A percentile compares a stretch with the other conserved stretches of the same genome.
phyloP scores from a whole-genome alignment of 179 eudicot species.

The Amaranthus tricolor region DNA sequence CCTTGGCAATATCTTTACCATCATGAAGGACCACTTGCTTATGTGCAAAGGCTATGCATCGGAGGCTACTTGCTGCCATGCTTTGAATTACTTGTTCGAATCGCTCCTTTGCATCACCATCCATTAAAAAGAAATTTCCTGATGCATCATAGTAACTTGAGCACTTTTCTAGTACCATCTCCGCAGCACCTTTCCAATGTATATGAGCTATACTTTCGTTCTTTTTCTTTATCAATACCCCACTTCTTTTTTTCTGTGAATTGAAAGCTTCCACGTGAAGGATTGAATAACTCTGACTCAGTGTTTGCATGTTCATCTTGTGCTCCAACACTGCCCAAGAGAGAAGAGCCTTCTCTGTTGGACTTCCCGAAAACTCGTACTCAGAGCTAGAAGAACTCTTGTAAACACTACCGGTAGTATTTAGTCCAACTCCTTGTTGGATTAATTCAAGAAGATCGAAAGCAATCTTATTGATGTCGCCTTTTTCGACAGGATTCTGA shows the following conservation, averaged over 20 bases:
- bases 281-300: conserved; percentile 29
- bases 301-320: conserved; percentile 36
- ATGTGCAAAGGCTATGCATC: conserved; percentile 62
- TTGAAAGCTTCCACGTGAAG: conserved; percentile 51
- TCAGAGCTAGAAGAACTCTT: conserved; percentile 9
- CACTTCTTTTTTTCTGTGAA: conserved; percentile 59
- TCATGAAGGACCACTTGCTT: conserved; percentile 30
- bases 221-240: conserved; percentile 37
- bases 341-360: conserved; percentile 35
- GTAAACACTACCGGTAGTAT: conserved; percentile 31
- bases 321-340: conserved; percentile 49
- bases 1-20: background rate
- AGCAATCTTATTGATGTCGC: background rate
- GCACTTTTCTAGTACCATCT: conserved; percentile 52
- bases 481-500: background rate
- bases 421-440: conserved; percentile 19
- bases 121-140: conserved; percentile 30
- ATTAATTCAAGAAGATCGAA: conserved; percentile 3
- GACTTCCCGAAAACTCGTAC: conserved; percentile 31
- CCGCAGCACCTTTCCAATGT: conserved; percentile 73
- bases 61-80: conserved; percentile 57
- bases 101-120: conserved; percentile 21
- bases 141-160: conserved; percentile 37
- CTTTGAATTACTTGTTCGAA: conserved; percentile 38
- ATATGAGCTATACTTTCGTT: conserved; percentile 26